phyloP scores from a whole-genome alignment of 2,329 filamentous ascomycete species.

The Coniochaeta pulveracea region DNA sequence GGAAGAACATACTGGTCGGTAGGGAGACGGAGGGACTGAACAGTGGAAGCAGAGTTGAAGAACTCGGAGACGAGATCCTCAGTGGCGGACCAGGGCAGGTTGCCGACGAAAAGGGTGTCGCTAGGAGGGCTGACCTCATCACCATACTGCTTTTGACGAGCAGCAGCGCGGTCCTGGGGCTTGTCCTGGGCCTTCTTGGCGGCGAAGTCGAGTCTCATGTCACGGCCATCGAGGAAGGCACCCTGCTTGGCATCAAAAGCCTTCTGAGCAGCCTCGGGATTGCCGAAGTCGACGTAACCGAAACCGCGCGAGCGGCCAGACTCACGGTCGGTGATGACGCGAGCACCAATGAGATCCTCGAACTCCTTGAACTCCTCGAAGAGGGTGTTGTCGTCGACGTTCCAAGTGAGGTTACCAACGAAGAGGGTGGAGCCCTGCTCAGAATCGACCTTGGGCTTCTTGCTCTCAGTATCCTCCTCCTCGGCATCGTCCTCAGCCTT shows the following conservation, averaged over 20 bases:
- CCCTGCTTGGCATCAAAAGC: slow-evolving; percentile 27
- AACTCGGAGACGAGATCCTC: slow-evolving; percentile 65
- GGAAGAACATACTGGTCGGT: slow-evolving; percentile 53
- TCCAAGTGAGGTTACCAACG: slow-evolving; percentile 85
- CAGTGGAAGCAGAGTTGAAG: slow-evolving; percentile 59
- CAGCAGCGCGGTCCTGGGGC: slow-evolving; percentile 40
- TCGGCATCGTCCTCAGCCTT: slow-evolving; percentile 44
- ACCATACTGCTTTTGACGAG: slow-evolving; percentile 60
- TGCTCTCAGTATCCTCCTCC: slow-evolving; percentile 37
- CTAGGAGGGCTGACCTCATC: slow-evolving; percentile 70
- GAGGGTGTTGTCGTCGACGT: slow-evolving; percentile 74
- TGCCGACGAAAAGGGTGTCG: slow-evolving; percentile 85
- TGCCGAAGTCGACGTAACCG: slow-evolving; percentile 82
- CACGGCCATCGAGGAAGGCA: slow-evolving; percentile 22
- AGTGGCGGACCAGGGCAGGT: slow-evolving; percentile 74
- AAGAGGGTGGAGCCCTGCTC: slow-evolving; percentile 61
- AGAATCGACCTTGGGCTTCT: slow-evolving; percentile 55
- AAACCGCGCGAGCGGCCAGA: slow-evolving; percentile 81
- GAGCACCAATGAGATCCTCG: slow-evolving; percentile 59
- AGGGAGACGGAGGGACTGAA: slow-evolving; percentile 75
- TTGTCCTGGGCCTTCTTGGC: slow-evolving; percentile 15
- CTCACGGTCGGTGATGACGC: slow-evolving; percentile 75
- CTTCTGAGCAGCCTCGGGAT: slow-evolving; percentile 32
- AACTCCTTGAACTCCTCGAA: slow-evolving; percentile 71
- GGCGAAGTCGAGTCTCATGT: slow-evolving; percentile 27